These are phyloP conservation scores for Malassezia nana DNA, from an alignment of 1,284 basidiomycete species.

Conservation along the genomic window DNA sequence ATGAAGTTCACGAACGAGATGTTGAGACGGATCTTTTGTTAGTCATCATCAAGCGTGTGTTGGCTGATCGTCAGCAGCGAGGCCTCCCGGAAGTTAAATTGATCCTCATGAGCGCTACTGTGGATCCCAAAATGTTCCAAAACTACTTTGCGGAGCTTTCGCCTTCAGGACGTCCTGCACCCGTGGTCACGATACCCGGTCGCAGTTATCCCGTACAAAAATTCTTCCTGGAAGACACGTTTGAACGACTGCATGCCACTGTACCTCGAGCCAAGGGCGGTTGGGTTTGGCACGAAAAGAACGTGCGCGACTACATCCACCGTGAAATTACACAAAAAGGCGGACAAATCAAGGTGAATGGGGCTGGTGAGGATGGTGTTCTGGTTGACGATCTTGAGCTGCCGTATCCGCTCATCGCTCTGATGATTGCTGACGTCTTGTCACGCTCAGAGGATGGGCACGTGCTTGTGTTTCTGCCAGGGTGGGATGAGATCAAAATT, in stretches of 20 bases:
- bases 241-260: constrained; percentile 44
- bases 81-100: constrained; percentile 72
- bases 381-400: constrained; percentile 66
- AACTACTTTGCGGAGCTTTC: constrained; percentile 63
- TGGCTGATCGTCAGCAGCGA: constrained; percentile 62
- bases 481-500: constrained; percentile 83
- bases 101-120: constrained; percentile 89
- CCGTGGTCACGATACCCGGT: constrained; percentile 77
- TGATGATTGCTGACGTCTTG: constrained; percentile 71
- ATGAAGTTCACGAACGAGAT: constrained; percentile 93
- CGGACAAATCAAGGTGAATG: constrained; percentile 6
- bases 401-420: constrained; percentile 70
- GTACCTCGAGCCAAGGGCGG: constrained; percentile 48
- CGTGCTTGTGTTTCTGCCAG: constrained; percentile 80
- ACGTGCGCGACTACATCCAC: constrained; percentile 66
- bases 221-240: constrained; percentile 70
- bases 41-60: constrained; percentile 75
- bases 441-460: constrained; percentile 70
- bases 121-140: constrained; percentile 80
- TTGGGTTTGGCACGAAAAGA: constrained; percentile 68
- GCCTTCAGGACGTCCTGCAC: constrained; percentile 54
- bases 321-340: constrained; percentile 54
- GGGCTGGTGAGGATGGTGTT: constrained; percentile 21
- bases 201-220: constrained; percentile 79
- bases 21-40: constrained; percentile 86